phyloP scores from a whole-genome alignment of 306 rosid species.

The Mimosa pudica region DNA sequence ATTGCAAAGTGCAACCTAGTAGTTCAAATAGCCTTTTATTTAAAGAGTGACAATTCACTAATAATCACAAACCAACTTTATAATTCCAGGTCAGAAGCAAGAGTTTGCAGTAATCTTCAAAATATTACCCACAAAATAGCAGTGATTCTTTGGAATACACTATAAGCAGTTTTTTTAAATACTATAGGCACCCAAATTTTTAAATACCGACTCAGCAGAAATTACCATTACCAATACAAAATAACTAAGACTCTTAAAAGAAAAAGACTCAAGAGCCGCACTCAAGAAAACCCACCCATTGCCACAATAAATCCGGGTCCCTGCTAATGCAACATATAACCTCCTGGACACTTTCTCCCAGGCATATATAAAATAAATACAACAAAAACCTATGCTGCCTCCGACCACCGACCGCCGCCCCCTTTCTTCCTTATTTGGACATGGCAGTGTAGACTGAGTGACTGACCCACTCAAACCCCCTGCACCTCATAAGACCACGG shows the following conservation, averaged over 20 bases:
- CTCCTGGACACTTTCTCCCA: constrained; percentile 43
- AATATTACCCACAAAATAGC: constrained; percentile 34
- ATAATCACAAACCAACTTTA: neutral
- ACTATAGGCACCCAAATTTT: constrained; percentile 57
- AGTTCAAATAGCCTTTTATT: neutral
- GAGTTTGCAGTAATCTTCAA: constrained; percentile 4
- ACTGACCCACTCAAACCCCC: constrained; percentile 52
- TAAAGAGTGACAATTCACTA: neutral
- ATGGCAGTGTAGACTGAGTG: constrained; percentile 52
- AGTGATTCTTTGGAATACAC: constrained; percentile 41
- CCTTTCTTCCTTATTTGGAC: constrained; percentile 57
- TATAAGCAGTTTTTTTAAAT: constrained; percentile 36
- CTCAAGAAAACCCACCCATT: constrained; percentile 48
- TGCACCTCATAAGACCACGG: constrained; percentile 62
- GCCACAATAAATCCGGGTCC: constrained; percentile 37
- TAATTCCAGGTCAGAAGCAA: neutral
- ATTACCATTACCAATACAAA: constrained; percentile 43
- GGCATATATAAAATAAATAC: constrained; percentile 37
- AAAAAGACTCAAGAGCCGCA: constrained; percentile 45
- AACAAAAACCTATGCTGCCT: constrained; percentile 47
- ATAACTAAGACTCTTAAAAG: constrained; percentile 49
- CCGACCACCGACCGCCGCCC: constrained; percentile 45
- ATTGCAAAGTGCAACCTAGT: neutral
- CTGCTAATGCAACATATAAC: constrained; percentile 49
- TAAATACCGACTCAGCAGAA: constrained; percentile 50